Conservation (phyloP, 2,329 filamentous ascomycete species). For the Lasiodiplodia sp. region DNA sequence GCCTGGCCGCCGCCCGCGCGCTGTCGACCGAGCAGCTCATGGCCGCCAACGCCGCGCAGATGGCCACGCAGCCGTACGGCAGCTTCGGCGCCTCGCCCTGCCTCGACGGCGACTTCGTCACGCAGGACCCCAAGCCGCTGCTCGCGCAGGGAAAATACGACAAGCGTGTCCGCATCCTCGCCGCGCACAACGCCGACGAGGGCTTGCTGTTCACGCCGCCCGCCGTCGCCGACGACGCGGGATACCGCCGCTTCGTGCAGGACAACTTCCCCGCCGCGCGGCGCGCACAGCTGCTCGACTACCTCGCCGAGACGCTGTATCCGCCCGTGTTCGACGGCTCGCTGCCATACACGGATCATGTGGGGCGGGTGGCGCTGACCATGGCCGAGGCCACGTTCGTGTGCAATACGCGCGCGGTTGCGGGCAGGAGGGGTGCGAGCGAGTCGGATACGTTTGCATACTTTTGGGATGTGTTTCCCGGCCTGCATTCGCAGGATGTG, state of each 20-base stretch:
- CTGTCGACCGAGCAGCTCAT: slow-evolving; percentile 41
- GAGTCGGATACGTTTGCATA: slow-evolving; percentile 42
- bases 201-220: slow-evolving; percentile 46
- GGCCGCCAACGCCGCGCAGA: slow-evolving; percentile 38
- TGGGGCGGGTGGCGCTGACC: slow-evolving; percentile 52
- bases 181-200: slow-evolving; percentile 55
- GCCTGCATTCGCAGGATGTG: slow-evolving; percentile 62
- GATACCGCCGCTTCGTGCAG: slow-evolving; percentile 39
- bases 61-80: slow-evolving; percentile 44
- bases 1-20: slow-evolving; percentile 54
- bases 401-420: slow-evolving; percentile 50
- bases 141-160: slow-evolving; percentile 55
- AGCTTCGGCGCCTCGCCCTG: slow-evolving; percentile 44
- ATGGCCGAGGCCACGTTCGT: slow-evolving; percentile 49
- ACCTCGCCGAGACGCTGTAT: slow-evolving; percentile 57
- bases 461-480: slow-evolving; percentile 61
- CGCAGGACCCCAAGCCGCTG: slow-evolving; percentile 55
- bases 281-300: slow-evolving; percentile 40
- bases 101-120: slow-evolving; percentile 60
- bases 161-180: slow-evolving; percentile 54
- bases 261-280: slow-evolving; percentile 42
- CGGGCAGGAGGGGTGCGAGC: no score
- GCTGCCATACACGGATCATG: slow-evolving; percentile 55
- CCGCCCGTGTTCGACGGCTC: slow-evolving; percentile 55
- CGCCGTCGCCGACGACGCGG: slow-evolving; percentile 28